Conservation (phyloP, 768 basidiomycete genomes). For the Rhizopogon roseolus region DNA sequence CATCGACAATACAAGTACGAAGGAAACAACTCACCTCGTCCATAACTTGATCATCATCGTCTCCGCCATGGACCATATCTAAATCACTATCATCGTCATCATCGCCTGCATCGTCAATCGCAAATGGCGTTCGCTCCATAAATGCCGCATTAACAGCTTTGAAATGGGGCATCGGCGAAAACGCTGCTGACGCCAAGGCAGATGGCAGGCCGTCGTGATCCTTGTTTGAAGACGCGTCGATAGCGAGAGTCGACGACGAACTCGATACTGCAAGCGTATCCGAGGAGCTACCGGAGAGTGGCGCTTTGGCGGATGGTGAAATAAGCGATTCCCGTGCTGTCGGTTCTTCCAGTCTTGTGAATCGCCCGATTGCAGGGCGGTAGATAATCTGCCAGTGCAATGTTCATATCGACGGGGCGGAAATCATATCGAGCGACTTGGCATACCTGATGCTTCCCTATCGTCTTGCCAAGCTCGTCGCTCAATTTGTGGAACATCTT, state of each 20-base stretch:
- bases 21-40: slow-evolving; percentile 60
- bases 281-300: slow-evolving; percentile 32
- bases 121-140: slow-evolving; percentile 91
- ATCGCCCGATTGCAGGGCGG: slow-evolving; percentile 81
- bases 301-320: slow-evolving; percentile 57
- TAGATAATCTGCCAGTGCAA: slow-evolving; percentile 49
- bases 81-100: slow-evolving; percentile 69
- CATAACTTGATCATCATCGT: slow-evolving; percentile 78
- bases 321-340: slow-evolving; percentile 85
- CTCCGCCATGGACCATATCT: slow-evolving; percentile 47
- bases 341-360: slow-evolving; percentile 80
- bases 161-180: slow-evolving; percentile 62
- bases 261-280: slow-evolving; percentile 23
- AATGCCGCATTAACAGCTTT: slow-evolving; percentile 76
- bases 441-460: slow-evolving; percentile 85
- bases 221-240: slow-evolving; percentile 30
- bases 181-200: slow-evolving; percentile 19
- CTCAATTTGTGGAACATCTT: slow-evolving; percentile 91
- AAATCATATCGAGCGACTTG: background rate
- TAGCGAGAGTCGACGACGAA: slow-evolving; percentile 48
- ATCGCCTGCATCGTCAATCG: slow-evolving; percentile 92
- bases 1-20: background rate
- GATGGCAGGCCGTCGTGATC: slow-evolving; percentile 23
- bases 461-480: slow-evolving; percentile 91
- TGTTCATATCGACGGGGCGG: background rate